phyloP scores from a whole-genome alignment of 1,139 yeast genomes.

The Candida sanyaensis region DNA sequence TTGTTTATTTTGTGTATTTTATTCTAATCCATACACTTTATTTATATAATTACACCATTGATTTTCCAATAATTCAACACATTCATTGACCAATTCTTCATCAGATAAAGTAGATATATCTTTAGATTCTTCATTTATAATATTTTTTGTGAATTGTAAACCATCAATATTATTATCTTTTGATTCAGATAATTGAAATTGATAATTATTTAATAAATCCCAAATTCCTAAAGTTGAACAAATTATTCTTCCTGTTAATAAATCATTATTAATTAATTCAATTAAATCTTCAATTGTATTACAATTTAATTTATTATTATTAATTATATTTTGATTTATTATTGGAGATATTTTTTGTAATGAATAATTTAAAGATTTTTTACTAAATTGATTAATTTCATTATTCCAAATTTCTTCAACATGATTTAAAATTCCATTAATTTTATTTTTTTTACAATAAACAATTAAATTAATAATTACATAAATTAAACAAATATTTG shows the following conservation, averaged over 20 bases:
- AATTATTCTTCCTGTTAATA: slow-evolving; percentile 28
- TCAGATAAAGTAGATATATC: slow-evolving; percentile 6
- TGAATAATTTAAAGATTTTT: slow-evolving; percentile 13
- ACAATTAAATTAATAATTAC: slow-evolving; percentile 19
- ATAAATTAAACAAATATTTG: slow-evolving; percentile 23
- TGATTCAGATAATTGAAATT: slow-evolving; percentile 15
- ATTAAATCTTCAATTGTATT: slow-evolving; percentile 15
- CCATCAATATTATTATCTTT: too few species aligned
- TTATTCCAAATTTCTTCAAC: slow-evolving; percentile 9
- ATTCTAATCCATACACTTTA: slow-evolving; percentile 29
- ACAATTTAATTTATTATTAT: slow-evolving; percentile 4
- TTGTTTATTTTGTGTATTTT: too few species aligned
- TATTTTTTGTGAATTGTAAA: too few species aligned
- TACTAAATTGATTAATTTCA: slow-evolving; percentile 7
- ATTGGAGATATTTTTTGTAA: slow-evolving; percentile 21
- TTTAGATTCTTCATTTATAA: background rate
- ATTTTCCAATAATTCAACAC: slow-evolving; percentile 10
- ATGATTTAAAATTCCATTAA: slow-evolving; percentile 9
- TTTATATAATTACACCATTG: slow-evolving; percentile 22
- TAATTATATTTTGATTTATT: background rate
- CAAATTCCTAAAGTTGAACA: slow-evolving; percentile 36
- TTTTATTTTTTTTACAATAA: background rate
- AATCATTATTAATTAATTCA: slow-evolving; percentile 19
- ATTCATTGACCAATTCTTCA: slow-evolving; percentile 9
- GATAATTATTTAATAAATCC: slow-evolving; percentile 28